Evolutionary conservation across 2,329 filamentous ascomycete species (phyloP).

Genomic region (Microsporum canis): DNA sequence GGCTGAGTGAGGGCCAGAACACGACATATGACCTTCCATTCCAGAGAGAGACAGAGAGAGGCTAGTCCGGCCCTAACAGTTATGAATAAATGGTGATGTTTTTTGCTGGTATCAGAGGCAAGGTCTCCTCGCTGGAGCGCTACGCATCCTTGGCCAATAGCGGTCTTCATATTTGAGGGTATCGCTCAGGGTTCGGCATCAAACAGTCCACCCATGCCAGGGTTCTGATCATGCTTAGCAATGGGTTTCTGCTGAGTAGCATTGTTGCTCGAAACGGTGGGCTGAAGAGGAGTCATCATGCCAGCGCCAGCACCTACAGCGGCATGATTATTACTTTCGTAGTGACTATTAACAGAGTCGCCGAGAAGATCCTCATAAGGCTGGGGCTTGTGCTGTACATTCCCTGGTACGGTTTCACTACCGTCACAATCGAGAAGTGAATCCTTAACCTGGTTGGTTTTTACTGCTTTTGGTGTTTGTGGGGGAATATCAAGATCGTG

Average conservation of each 20-base stretch:
- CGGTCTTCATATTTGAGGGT: not conserved
- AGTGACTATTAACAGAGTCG: constrained; percentile 7
- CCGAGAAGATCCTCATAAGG: constrained; percentile 14
- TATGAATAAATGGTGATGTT: not conserved
- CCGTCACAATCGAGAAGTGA: constrained; percentile 10
- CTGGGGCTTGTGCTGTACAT: not conserved
- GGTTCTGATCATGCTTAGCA: constrained; percentile 28
- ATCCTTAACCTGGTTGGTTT: constrained; percentile 4
- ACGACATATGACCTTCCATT: not conserved
- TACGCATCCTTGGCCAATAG: not conserved
- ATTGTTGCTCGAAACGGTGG: constrained; percentile 11
- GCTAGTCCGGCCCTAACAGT: not conserved
- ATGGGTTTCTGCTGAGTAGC: constrained; percentile 22
- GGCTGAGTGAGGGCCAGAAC: not conserved
- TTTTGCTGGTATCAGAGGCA: not conserved
- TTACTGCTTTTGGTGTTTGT: constrained; percentile 19
- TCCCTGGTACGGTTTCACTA: constrained; percentile 5
- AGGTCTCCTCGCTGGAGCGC: not conserved
- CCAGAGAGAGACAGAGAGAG: not conserved
- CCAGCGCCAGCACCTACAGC: constrained; percentile 1
- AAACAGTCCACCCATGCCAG: constrained; percentile 34
- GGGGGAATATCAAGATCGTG: constrained; percentile 48
- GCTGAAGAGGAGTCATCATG: constrained; percentile 17
- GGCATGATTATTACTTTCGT: not conserved
- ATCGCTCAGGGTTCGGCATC: constrained; percentile 27